Percentiles rank a stretch among this genome's conserved stretches.
Conservation (phyloP, 306 rosid species). For the Dryas drummondii region DNA sequence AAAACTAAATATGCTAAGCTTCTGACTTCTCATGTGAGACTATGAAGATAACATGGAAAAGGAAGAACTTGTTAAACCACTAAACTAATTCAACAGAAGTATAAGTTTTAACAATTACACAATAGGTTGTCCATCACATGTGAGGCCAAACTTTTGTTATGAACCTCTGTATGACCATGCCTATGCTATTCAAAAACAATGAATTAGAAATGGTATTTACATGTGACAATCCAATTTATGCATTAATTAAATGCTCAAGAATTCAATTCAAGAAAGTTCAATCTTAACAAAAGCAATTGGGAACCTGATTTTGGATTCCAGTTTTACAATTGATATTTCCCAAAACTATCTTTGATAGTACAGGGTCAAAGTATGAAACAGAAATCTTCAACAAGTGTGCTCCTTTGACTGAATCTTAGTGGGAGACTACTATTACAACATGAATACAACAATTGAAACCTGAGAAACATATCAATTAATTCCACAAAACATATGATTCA, state of each 20-base stretch:
- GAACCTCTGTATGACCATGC: not conserved
- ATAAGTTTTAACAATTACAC: too few species aligned
- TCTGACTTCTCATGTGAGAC: too few species aligned
- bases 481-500: constrained; percentile 19
- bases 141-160: not conserved
- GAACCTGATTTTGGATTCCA: constrained; percentile 35
- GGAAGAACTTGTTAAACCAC: not conserved
- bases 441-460: constrained; percentile 30
- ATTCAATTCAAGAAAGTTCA: not conserved
- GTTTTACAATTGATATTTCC: constrained; percentile 49
- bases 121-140: not conserved
- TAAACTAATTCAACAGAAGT: not conserved
- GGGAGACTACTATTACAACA: not conserved
- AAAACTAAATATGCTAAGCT: too few species aligned
- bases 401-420: constrained; percentile 16
- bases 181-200: not conserved
- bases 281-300: not conserved
- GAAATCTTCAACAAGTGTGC: constrained; percentile 25
- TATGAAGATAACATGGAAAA: not conserved
- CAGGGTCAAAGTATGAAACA: constrained; percentile 27
- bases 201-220: not conserved
- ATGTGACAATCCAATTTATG: not conserved
- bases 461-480: constrained; percentile 15
- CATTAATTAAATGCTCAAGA: too few species aligned
- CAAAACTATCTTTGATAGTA: constrained; percentile 47